Base-by-base conservation (phyloP, 768 basidiomycete species). In the Termitomyces sp. region DNA sequence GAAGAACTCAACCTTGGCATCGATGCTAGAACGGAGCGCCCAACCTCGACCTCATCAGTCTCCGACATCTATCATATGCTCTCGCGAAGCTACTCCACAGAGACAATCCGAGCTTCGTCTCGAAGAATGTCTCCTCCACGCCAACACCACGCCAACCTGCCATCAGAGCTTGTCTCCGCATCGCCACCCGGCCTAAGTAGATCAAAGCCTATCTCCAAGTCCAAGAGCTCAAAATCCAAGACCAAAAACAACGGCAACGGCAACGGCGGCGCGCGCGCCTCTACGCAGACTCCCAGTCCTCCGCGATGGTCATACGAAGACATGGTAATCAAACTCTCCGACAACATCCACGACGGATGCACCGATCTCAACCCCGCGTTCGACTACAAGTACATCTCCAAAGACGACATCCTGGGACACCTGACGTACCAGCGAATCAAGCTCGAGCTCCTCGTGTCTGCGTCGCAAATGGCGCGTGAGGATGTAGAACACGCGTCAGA, bases 311-410 rank as follows among this genome's bases (percentile, higher is more conserved):
- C 51, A 29, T n/a, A 7, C 7, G 37, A 52, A 7, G 37, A 39
- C n/a, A 16, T 7, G 24, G 28, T 52, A n/a, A 39, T 55, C 12
- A 18, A 36, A 45, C 29, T 48, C 28, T 56, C 55, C 2, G 10
- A 5, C 5, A 20, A 29, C 13, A 47, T 56, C 22, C 55, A 56
- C 47, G 55, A 56, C 29, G 55, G 46, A 7, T 48, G 34, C 20
- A 5, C 36, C 28, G 55, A 56, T 28, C 36, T 56, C 26, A 49
- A 56, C 20, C 24, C 34, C 20, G 34, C 26, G n/a, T 56, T 37
- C 37, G 55, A 56, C 28, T 56, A 56, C 55, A 56, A 24, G n/a
- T 34, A 47, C n/a, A 56, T 56, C 15, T 47, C 46, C 2, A 37
- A 20, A 28, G 33, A 37, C 13, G 47, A 37, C 37, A 26, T 56